Evolutionary conservation across 2,329 filamentous ascomycete genomes (phyloP).

Genomic region (Podosphaera fusca): DNA sequence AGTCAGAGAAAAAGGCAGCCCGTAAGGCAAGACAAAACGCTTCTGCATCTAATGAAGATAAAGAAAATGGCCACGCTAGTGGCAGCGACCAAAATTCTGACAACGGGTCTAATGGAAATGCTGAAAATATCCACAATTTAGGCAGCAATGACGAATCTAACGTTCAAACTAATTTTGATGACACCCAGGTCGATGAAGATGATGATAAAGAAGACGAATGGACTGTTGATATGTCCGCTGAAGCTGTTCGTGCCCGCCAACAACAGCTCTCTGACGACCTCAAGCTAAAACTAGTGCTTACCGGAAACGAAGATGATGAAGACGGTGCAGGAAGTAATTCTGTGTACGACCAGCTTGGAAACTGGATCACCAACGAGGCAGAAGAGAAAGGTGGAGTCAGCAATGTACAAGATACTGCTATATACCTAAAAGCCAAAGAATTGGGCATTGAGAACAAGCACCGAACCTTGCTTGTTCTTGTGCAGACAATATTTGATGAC

Average conservation of each 20-base stretch:
- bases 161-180: slow-evolving; percentile 44
- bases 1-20: slow-evolving; percentile 74
- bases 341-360: slow-evolving; percentile 73
- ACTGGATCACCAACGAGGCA: slow-evolving; percentile 65
- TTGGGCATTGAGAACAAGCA: slow-evolving; percentile 87
- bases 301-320: slow-evolving; percentile 56
- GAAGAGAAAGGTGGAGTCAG: slow-evolving; percentile 49
- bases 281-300: slow-evolving; percentile 72
- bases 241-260: slow-evolving; percentile 82
- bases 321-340: slow-evolving; percentile 57
- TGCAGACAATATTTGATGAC: slow-evolving; percentile 82
- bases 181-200: slow-evolving; percentile 39
- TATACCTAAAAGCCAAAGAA: slow-evolving; percentile 94
- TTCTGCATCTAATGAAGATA: slow-evolving; percentile 25
- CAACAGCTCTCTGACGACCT: slow-evolving; percentile 84
- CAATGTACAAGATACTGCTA: slow-evolving; percentile 67
- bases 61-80: slow-evolving; percentile 30
- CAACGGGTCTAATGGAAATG: slow-evolving; percentile 26
- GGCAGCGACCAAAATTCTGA: slow-evolving; percentile 43
- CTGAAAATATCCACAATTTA: slow-evolving; percentile 35
- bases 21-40: slow-evolving; percentile 58
- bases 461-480: slow-evolving; percentile 74
- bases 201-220: slow-evolving; percentile 72
- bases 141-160: slow-evolving; percentile 83
- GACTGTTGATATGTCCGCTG: slow-evolving; percentile 91